A percentile compares a stretch with the other conserved stretches of the same genome.
Evolutionary conservation across 169 alveolate genomes (phyloP).

Genomic region (Eimeria mitis): DNA sequence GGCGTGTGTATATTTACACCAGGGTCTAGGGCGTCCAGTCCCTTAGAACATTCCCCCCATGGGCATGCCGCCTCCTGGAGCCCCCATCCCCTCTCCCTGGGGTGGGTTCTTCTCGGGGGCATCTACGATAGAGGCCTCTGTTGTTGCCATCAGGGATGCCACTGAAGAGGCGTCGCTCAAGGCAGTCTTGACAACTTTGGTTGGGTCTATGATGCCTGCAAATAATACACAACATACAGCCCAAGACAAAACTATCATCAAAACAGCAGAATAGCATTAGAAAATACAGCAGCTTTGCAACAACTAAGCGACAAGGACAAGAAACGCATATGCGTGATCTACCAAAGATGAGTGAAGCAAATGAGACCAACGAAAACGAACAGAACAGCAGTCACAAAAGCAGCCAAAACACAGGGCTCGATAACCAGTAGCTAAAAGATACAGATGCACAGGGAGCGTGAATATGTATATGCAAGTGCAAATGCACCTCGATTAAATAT

Average conservation of each 20-base stretch:
- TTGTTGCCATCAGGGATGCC: slow-evolving; percentile 98
- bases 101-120: slow-evolving; percentile 73
- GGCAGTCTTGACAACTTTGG: slow-evolving; percentile 99
- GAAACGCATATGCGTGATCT: too few species aligned
- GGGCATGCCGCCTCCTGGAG: slow-evolving; percentile 58
- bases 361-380: background rate
- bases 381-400: background rate
- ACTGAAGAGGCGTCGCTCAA: slow-evolving; percentile 99
- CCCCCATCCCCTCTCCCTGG: background rate
- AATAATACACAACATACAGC: background rate
- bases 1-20: slow-evolving; percentile 24
- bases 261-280: background rate
- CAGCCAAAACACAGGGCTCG: background rate
- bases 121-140: slow-evolving; percentile 93
- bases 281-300: background rate
- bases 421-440: background rate
- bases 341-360: background rate
- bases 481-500: background rate
- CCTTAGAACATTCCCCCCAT: slow-evolving; percentile 83
- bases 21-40: background rate
- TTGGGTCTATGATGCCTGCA: slow-evolving; percentile 99
- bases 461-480: background rate
- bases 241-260: background rate
- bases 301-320: too few species aligned
- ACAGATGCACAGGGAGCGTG: background rate